Percentiles rank a stretch among this genome's conserved stretches.
phyloP scores from a whole-genome alignment of 2,329 filamentous ascomycete species.

The Fusarium tupiense region DNA sequence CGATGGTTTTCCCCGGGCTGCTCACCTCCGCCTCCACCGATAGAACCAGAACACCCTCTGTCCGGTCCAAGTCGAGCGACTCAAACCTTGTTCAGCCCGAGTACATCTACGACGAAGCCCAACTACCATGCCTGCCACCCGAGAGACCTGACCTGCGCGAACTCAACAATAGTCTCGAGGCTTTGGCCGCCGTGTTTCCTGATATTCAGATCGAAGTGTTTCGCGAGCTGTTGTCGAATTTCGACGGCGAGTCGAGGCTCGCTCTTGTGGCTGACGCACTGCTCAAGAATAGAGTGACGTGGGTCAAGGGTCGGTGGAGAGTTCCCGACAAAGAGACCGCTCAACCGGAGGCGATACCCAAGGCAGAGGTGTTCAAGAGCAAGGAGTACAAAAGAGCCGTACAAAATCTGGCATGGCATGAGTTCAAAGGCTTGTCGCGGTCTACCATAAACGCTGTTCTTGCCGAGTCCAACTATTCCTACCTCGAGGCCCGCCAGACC shows the following conservation, averaged over 20 bases:
- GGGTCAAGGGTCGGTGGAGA: slow-evolving; percentile 75
- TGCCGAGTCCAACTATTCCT: slow-evolving; percentile 83
- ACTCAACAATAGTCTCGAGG: slow-evolving; percentile 75
- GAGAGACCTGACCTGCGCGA: slow-evolving; percentile 72
- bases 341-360: slow-evolving; percentile 56
- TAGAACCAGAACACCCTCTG: slow-evolving; percentile 48
- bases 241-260: slow-evolving; percentile 79
- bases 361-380: slow-evolving; percentile 74
- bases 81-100: slow-evolving; percentile 48
- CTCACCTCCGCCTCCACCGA: slow-evolving; percentile 57
- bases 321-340: slow-evolving; percentile 52
- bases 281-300: slow-evolving; percentile 75
- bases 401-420: slow-evolving; percentile 72
- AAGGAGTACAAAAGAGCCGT: slow-evolving; percentile 75
- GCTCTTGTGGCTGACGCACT: slow-evolving; percentile 81
- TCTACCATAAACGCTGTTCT: slow-evolving; percentile 82
- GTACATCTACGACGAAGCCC: slow-evolving; percentile 66
- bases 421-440: slow-evolving; percentile 78
- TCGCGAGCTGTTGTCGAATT: slow-evolving; percentile 79
- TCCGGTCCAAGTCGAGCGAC: slow-evolving; percentile 45
- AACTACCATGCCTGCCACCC: slow-evolving; percentile 58
- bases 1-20: slow-evolving; percentile 61
- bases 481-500: slow-evolving; percentile 75
- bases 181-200: slow-evolving; percentile 78
- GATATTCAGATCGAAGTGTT: slow-evolving; percentile 86